These are phyloP conservation scores for Hyphopichia wangnamkhiaoensis DNA, from an alignment of 1,139 yeast species.

Conservation along the genomic window DNA sequence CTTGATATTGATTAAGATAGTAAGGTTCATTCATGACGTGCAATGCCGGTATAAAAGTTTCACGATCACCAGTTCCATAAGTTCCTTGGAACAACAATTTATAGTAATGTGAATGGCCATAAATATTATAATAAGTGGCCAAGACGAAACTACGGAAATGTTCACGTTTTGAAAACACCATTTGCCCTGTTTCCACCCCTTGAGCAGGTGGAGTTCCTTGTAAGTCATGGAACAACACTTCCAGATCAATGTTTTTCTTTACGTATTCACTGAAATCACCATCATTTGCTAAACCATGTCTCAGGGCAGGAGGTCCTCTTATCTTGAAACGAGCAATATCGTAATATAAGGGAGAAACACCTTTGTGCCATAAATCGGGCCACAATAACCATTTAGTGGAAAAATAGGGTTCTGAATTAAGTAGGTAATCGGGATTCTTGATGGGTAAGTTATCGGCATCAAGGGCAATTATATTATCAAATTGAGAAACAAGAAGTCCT, in stretches of 20 bases:
- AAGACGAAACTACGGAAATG: slow-evolving; percentile 22
- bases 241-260: slow-evolving; percentile 12
- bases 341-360: slow-evolving; percentile 23
- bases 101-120: slow-evolving; percentile 22
- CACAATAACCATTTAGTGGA: slow-evolving; percentile 21
- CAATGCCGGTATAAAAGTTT: slow-evolving; percentile 27
- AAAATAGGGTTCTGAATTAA: slow-evolving; percentile 16
- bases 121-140: slow-evolving; percentile 24
- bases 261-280: slow-evolving; percentile 14
- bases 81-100: slow-evolving; percentile 22
- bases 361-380: slow-evolving; percentile 29
- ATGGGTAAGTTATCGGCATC: slow-evolving; percentile 28
- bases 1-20: slow-evolving; percentile 17
- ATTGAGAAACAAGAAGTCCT: slow-evolving; percentile 23
- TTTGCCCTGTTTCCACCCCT: slow-evolving; percentile 24
- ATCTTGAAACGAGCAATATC: slow-evolving; percentile 22
- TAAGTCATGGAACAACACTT: slow-evolving; percentile 19
- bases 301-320: slow-evolving; percentile 17
- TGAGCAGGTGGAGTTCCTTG: slow-evolving; percentile 20
- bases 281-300: slow-evolving; percentile 22
- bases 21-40: slow-evolving; percentile 26
- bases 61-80: slow-evolving; percentile 24
- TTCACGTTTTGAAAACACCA: slow-evolving; percentile 23
- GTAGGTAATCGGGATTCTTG: slow-evolving; percentile 20
- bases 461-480: slow-evolving; percentile 22